Conservation (phyloP, 148 eudicot genomes). For the Diospyros kaki region DNA sequence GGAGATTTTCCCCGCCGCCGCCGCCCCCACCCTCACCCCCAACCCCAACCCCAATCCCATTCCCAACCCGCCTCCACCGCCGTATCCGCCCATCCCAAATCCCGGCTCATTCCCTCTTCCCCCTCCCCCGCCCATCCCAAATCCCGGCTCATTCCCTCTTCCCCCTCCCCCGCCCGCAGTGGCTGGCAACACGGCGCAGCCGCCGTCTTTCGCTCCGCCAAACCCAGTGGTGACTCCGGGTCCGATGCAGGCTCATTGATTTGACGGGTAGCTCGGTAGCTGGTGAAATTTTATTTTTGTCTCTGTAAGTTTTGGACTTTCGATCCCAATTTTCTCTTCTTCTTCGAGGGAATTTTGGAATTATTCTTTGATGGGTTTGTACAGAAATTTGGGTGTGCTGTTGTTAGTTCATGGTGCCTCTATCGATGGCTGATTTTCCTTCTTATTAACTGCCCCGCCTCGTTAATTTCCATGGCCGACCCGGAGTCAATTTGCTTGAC, state of each 20-base stretch:
- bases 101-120: conserved; percentile 10
- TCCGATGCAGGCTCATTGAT: conserved; percentile 34
- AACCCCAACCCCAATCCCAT: conserved; percentile 15
- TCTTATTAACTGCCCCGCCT: neutral
- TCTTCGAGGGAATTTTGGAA: neutral
- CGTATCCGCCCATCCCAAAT: conserved; percentile 8
- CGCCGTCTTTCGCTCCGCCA: too few relatives aligned
- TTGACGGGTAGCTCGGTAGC: neutral
- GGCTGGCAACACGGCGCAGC: too few relatives aligned
- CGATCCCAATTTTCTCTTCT: neutral
- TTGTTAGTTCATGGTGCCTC: neutral
- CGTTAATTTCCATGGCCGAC: conserved; percentile 3
- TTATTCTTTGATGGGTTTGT: conserved; percentile 7
- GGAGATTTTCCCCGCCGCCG: conserved; percentile 7
- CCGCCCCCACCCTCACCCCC: conserved; percentile 11
- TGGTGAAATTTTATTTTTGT: neutral
- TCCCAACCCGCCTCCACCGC: conserved; percentile 17
- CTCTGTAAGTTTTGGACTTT: neutral
- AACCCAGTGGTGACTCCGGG: conserved; percentile 32
- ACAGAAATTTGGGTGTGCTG: neutral
- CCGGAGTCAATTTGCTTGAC: conserved; percentile 5
- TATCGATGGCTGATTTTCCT: neutral
- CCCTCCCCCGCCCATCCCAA: conserved; percentile 6
- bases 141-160: conserved; percentile 19
- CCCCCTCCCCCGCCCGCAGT: conserved; percentile 23